Conservation (phyloP, 352 stramenopile species). For the Pythium insidiosum region DNA sequence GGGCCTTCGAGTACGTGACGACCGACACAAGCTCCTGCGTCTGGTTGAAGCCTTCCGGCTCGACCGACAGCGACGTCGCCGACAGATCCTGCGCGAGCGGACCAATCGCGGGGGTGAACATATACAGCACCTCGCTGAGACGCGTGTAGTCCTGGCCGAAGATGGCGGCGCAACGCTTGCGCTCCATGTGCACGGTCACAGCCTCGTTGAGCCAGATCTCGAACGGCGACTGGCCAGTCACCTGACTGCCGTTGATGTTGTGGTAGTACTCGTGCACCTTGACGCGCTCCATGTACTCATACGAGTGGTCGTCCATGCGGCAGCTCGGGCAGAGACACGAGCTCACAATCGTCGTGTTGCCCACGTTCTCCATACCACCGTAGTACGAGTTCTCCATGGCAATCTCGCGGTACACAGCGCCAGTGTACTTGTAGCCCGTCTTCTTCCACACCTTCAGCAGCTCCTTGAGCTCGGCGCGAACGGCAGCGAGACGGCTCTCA, state of each 20-base stretch:
- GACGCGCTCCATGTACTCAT: slow-evolving; percentile 80
- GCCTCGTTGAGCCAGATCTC: slow-evolving; percentile 81
- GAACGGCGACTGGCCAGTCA: slow-evolving; percentile 74
- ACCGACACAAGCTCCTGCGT: slow-evolving; percentile 73
- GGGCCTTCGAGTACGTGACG: slow-evolving; percentile 74
- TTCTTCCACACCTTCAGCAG: slow-evolving; percentile 66
- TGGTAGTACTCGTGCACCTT: slow-evolving; percentile 84
- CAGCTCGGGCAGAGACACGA: slow-evolving; percentile 63
- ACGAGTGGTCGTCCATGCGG: slow-evolving; percentile 67
- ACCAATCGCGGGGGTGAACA: slow-evolving; percentile 66
- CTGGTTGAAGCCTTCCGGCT: slow-evolving; percentile 71
- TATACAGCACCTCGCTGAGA: slow-evolving; percentile 62
- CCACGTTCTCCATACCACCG: slow-evolving; percentile 75
- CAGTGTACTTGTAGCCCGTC: slow-evolving; percentile 80
- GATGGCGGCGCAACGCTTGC: slow-evolving; percentile 51
- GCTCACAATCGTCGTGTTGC: slow-evolving; percentile 76
- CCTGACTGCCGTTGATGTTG: slow-evolving; percentile 76
- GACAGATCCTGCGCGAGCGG: slow-evolving; percentile 62
- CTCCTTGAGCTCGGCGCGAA: slow-evolving; percentile 52
- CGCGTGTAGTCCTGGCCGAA: slow-evolving; percentile 68
- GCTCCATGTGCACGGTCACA: slow-evolving; percentile 76
- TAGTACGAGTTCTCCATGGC: slow-evolving; percentile 84
- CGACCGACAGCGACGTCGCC: slow-evolving; percentile 57
- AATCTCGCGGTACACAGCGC: slow-evolving; percentile 72
- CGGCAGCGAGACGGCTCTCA: slow-evolving; percentile 26